Conservation (phyloP, 2,329 filamentous ascomycete species). For the Fusarium aywerte region DNA sequence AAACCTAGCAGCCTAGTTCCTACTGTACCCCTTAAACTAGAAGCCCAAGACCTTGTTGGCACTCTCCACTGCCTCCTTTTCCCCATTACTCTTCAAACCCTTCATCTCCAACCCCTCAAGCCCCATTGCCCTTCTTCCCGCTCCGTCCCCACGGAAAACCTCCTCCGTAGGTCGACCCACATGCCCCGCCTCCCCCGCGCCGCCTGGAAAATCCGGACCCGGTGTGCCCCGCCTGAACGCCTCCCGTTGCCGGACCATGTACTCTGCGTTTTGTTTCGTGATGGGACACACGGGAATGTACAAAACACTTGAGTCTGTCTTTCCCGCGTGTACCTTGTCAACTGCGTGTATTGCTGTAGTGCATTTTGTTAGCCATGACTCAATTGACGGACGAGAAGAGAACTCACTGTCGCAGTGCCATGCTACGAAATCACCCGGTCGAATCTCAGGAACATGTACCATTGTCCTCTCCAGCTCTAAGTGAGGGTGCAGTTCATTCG, state of each 20-base stretch:
- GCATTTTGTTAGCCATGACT: conserved; percentile 1
- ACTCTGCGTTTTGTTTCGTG: conserved; percentile 78
- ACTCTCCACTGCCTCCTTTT: conserved; percentile 50
- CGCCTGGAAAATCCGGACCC: conserved; percentile 77
- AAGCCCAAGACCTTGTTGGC: conserved; percentile 61
- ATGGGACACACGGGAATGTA: conserved; percentile 91
- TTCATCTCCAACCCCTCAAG: conserved; percentile 4
- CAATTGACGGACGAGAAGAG: no score
- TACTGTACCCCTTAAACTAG: no score
- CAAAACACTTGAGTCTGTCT: conserved; percentile 80
- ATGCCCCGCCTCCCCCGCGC: conserved; percentile 71
- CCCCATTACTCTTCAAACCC: conserved; percentile 48
- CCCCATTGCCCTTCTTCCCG: conserved; percentile 58
- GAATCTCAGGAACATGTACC: conserved; percentile 74
- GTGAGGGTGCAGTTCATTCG: conserved; percentile 75
- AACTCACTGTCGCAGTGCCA: conserved; percentile 81
- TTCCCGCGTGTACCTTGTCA: conserved; percentile 79
- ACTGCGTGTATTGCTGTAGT: conserved; percentile 77
- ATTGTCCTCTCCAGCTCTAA: conserved; percentile 74
- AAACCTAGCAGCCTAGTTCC: no score
- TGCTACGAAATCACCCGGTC: conserved; percentile 80
- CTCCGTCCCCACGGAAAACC: conserved; percentile 45
- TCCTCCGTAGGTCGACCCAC: conserved; percentile 58
- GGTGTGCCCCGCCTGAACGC: conserved; percentile 75
- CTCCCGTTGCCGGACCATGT: conserved; percentile 75